Evolutionary conservation across 768 basidiomycete genomes (phyloP).

Genomic region (Coprinopsis cinerea): DNA sequence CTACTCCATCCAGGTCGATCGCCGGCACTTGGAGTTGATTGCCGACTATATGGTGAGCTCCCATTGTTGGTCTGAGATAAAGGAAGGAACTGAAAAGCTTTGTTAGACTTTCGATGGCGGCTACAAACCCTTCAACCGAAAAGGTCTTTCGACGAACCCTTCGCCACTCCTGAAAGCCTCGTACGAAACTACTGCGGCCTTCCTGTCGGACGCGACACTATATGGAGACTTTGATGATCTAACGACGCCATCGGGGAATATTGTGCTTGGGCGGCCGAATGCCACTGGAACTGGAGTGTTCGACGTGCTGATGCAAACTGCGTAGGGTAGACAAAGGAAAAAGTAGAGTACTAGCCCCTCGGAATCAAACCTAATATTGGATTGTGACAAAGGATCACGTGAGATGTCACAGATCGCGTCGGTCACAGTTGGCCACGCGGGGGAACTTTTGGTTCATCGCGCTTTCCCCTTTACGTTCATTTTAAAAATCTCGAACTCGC

Average conservation of each 20-base stretch:
- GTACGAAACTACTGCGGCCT: constrained; percentile 91
- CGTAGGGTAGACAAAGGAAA: constrained; percentile 11
- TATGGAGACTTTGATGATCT: constrained; percentile 95
- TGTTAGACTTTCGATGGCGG: constrained; percentile 92
- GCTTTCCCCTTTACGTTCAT: constrained; percentile 18
- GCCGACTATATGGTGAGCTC: constrained; percentile 95
- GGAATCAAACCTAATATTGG: constrained; percentile 6
- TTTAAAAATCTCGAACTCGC: constrained; percentile 13
- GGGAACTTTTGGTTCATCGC: neutral
- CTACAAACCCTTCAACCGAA: constrained; percentile 97
- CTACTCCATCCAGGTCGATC: constrained; percentile 94
- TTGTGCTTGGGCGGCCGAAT: constrained; percentile 85
- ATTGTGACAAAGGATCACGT: constrained; percentile 5
- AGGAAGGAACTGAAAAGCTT: constrained; percentile 1
- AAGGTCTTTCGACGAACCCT: constrained; percentile 86
- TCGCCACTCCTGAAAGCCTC: constrained; percentile 98
- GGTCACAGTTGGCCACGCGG: constrained; percentile 22
- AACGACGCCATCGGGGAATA: constrained; percentile 82
- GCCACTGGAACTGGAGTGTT: constrained; percentile 94
- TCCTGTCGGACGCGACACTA: constrained; percentile 91
- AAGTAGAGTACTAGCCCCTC: constrained; percentile 10
- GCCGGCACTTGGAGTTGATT: constrained; percentile 90
- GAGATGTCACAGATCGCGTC: constrained; percentile 21
- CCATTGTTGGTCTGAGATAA: neutral
- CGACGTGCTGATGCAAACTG: constrained; percentile 63